Base-by-base conservation (phyloP, 2,329 filamentous ascomycete genomes). In the Metarhizium brunneum region DNA sequence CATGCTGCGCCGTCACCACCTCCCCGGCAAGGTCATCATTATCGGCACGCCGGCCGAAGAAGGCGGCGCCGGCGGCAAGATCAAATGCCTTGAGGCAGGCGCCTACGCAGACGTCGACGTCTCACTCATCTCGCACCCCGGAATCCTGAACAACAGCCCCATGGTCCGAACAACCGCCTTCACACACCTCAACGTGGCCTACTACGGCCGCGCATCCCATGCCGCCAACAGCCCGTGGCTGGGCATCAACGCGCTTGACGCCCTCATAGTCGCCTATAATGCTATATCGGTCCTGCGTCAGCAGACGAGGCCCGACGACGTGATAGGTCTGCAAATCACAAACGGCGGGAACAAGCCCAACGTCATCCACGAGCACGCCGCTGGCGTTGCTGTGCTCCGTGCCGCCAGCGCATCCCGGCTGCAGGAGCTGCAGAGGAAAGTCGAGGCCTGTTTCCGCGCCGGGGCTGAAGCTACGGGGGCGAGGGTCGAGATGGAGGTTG, bases 161-260 rank as follows among this genome's bases (percentile, higher is more conserved):
- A 65, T 80, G 2, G 74, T 79, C 61, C 71, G 73, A 3, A 83
- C 80, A 1, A 74, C 77, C 3, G 80, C 80, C 5, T 82, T 77
- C 59, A 62, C 68, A 4, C 67, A 69, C 52, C 74, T 81, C 63
- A 73, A 71, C 49, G 78, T 76, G 4, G 76, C 77, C 58, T 83
- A 78, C 61, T 72, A 75, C 10, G 82, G 81, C 5, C 74, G 73
- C 42, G 76, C 77, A 54, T 79, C 81, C 0, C 80, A 83, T 60
- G 80, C 80, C 0, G 79, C 78, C 3, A 73, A 73, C 1, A 76
- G 72, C 35, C 81, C 80, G 0, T 83, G 79, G 80, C 70, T 79
- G 5, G 80, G 81, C 0, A 71, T 80, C 61, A 84, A 84, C 62
- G 80, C 80, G 0, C 72, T 83, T 1, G 81, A 84, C 62, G 80